Evolutionary conservation across 352 stramenopile genomes (phyloP), one percentile per base, ranked within the genome.

Genomic region (Peronospora farinosa): DNA sequence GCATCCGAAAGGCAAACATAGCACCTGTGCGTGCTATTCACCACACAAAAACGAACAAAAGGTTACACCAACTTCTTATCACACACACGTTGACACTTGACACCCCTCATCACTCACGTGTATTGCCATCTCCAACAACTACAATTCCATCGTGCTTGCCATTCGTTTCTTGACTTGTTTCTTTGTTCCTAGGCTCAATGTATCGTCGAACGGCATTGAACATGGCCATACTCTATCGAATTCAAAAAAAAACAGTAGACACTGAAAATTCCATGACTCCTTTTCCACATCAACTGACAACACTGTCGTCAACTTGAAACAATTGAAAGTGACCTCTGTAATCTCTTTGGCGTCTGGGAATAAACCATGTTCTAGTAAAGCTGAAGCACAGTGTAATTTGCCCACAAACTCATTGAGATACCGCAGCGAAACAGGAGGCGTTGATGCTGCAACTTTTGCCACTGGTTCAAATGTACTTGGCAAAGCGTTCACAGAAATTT

Each of bases 371-470:
- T 85, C 70, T 19, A 92, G 71, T 36, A 92, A 52, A 7, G 68
- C 61, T 25, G 81, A 61, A 7, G 76, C 69, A 57, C 81, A 92
- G 47, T 87, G 76, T 46, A 92, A 42, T 47, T 86, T 82, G 50
- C 74, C 77, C 28, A 92, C 77, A 41, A 92, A 92, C 53, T 92
- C 81, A 51, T 92, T 82, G 53, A 92, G 62, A 50, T 92, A 92
- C 9, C 81, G 78, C 54, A 92, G 47, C 40, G 81, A 90, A 9
- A 81, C 62, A 11, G 60, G 65, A 30, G 61, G 52, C 3, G 36
- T 12, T 21, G 45, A 43, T 12, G 44, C 0, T 37, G 39, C 40
- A 54, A 44, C 17, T 57, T 11, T 51, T 60, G 16, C 40, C 23
- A 30, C 0, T 7, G 40, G 32, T 46, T 19, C 8, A 13, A 37